phyloP scores from a whole-genome alignment of 805 yeast genomes.

The Brettanomyces bruxellensis region DNA sequence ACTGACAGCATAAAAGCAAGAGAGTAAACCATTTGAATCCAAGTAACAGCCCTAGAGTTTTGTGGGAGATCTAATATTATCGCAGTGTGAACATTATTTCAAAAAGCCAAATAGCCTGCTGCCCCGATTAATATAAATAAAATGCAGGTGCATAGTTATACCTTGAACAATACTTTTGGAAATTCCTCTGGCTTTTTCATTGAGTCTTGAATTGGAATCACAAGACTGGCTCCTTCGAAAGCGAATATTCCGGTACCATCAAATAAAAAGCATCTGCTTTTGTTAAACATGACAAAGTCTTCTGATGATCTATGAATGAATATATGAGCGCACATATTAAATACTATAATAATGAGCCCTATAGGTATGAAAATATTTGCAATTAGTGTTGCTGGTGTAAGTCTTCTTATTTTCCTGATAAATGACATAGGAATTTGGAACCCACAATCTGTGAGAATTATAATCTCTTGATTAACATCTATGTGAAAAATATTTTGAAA shows the following conservation, averaged over 20 bases:
- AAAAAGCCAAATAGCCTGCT: slow-evolving; percentile 64
- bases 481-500: slow-evolving; percentile 37
- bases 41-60: slow-evolving; percentile 47
- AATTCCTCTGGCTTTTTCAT: slow-evolving; percentile 70
- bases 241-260: slow-evolving; percentile 82
- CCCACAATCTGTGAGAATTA: slow-evolving; percentile 47
- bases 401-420: slow-evolving; percentile 65
- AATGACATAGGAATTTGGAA: slow-evolving; percentile 61
- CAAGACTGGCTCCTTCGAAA: slow-evolving; percentile 76
- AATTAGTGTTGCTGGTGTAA: slow-evolving; percentile 63
- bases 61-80: slow-evolving; percentile 68
- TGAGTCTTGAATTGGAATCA: slow-evolving; percentile 75
- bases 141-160: slow-evolving; percentile 51
- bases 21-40: slow-evolving; percentile 64
- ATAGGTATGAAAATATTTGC: slow-evolving; percentile 62
- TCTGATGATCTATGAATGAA: slow-evolving; percentile 35
- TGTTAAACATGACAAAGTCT: slow-evolving; percentile 46
- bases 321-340: slow-evolving; percentile 42
- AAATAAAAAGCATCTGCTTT: slow-evolving; percentile 55
- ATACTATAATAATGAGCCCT: slow-evolving; percentile 58
- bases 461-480: slow-evolving; percentile 30
- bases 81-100: slow-evolving; percentile 54
- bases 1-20: slow-evolving; percentile 68
- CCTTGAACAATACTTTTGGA: slow-evolving; percentile 54
- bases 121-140: slow-evolving; percentile 58